phyloP scores from a whole-genome alignment of 495 filamentous ascomycete genomes.

The Endocarpon pusillum region DNA sequence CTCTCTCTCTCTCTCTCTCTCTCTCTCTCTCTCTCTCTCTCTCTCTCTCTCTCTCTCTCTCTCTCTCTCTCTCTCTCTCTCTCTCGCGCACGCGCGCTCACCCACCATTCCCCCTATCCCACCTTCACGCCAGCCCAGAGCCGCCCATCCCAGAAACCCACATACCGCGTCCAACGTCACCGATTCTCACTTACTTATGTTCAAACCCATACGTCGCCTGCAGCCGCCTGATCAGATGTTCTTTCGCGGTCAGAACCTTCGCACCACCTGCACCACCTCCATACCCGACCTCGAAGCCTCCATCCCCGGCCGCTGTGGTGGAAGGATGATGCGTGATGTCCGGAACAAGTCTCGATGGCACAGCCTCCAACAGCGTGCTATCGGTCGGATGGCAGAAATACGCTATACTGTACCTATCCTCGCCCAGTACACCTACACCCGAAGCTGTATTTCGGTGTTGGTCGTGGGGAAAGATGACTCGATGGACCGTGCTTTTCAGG shows the following conservation, averaged over 20 bases:
- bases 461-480: constrained; percentile 61
- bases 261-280: constrained; percentile 29
- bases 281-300: constrained; percentile 21
- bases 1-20: too few species aligned
- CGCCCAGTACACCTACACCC: constrained; percentile 21
- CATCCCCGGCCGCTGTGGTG: constrained; percentile 14
- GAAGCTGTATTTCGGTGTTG: constrained; percentile 5
- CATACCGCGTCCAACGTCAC: too few species aligned
- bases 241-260: constrained; percentile 57
- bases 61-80: too few species aligned
- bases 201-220: constrained; percentile 54
- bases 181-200: too few species aligned
- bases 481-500: constrained; percentile 69
- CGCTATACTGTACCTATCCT: constrained; percentile 74
- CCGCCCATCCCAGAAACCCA: too few species aligned
- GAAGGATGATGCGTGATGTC: too few species aligned
- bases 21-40: too few species aligned
- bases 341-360: constrained; percentile 51
- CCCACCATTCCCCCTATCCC: too few species aligned
- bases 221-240: constrained; percentile 64
- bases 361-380: constrained; percentile 45
- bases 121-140: too few species aligned
- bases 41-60: too few species aligned
- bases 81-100: too few species aligned
- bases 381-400: constrained; percentile 85